These are phyloP conservation scores for Coriolopsis trogii DNA, from an alignment of 1,284 basidiomycete species.

Conservation along the genomic window DNA sequence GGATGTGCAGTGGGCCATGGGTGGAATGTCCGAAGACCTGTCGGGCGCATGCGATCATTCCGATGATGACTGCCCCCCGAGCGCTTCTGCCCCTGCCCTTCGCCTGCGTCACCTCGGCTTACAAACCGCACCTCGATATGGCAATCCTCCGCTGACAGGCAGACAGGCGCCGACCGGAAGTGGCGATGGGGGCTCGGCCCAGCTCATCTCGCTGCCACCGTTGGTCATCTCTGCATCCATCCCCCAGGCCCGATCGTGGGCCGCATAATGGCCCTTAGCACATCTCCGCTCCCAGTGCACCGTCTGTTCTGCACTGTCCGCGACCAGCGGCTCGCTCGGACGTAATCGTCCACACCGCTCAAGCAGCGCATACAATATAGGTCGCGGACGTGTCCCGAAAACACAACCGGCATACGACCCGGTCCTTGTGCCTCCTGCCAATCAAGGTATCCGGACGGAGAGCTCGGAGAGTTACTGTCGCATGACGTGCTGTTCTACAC, in stretches of 20 bases:
- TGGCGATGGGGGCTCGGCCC: neutral
- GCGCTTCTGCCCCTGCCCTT: neutral
- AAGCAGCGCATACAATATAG: neutral
- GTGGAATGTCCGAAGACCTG: slow-evolving; percentile 8
- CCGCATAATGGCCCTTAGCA: neutral
- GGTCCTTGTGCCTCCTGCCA: no score
- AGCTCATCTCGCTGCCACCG: neutral
- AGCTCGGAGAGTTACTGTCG: no score
- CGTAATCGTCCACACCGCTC: neutral
- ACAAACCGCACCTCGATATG: slow-evolving; percentile 1
- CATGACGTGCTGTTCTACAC: no score
- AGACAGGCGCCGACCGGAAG: neutral
- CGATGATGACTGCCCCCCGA: slow-evolving; percentile 13
- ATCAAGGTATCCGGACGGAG: no score
- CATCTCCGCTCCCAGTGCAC: neutral
- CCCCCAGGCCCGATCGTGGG: neutral
- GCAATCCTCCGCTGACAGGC: neutral
- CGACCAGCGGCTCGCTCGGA: neutral
- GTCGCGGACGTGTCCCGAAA: no score
- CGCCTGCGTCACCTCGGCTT: neutral
- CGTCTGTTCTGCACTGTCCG: neutral
- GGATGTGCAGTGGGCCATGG: slow-evolving; percentile 6
- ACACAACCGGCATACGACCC: no score
- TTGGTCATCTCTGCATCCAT: no score
- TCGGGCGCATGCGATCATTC: slow-evolving; percentile 18